Evolutionary conservation across 1,284 basidiomycete species (phyloP).

Genomic region (Tylopilus orsonianus): DNA sequence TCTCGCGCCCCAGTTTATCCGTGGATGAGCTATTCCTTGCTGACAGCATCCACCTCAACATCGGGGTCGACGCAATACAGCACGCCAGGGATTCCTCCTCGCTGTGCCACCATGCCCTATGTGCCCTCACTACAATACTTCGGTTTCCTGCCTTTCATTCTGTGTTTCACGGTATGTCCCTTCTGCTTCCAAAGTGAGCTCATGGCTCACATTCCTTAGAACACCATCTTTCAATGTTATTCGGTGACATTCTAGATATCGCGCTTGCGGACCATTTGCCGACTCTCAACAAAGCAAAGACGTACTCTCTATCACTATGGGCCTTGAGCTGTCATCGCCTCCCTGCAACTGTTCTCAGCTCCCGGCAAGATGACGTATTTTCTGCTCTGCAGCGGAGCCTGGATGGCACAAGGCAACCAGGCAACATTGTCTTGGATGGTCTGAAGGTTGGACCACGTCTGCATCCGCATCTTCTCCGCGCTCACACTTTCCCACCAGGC

Average conservation of each 20-base stretch:
- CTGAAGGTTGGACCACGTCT: conserved; percentile 39
- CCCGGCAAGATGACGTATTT: conserved; percentile 31
- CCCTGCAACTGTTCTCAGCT: conserved; percentile 37
- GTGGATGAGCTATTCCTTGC: conserved; percentile 13
- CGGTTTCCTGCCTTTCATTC: conserved; percentile 42
- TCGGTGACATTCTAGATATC: conserved; percentile 40
- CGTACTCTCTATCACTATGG: conserved; percentile 47
- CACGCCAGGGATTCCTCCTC: conserved; percentile 40
- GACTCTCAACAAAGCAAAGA: conserved; percentile 44
- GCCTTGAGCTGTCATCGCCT: conserved; percentile 49
- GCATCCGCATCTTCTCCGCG: not conserved
- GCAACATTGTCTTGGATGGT: conserved; percentile 35
- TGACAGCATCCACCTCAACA: conserved; percentile 5
- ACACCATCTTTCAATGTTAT: conserved; percentile 41
- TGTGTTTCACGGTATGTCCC: conserved; percentile 52
- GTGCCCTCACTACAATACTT: conserved; percentile 48
- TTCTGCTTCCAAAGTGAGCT: conserved; percentile 14
- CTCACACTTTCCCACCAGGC: conserved; percentile 35
- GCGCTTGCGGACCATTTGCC: conserved; percentile 36
- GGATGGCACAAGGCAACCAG: conserved; percentile 10
- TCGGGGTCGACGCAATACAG: conserved; percentile 39
- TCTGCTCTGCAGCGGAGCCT: conserved; percentile 37
- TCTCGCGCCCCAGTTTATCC: conserved; percentile 9
- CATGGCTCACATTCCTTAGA: conserved; percentile 10
- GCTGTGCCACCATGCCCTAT: conserved; percentile 52